Base-by-base conservation (phyloP, 2,329 filamentous ascomycete species). In the Trichothecium roseum region DNA sequence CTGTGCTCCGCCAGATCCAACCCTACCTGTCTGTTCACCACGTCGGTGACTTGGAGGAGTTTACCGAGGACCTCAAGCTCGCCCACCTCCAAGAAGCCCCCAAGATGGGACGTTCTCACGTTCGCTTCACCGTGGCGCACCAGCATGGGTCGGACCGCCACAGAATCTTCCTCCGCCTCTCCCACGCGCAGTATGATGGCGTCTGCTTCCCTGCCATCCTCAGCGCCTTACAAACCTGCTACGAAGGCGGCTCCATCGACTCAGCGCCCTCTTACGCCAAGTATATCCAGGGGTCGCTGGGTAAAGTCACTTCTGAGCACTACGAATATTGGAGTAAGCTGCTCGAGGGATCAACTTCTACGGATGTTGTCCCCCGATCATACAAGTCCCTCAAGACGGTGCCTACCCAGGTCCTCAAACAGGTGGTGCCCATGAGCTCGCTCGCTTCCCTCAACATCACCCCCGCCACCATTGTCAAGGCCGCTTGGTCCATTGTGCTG, bases 131-230 rank as follows among this genome's bases (percentile, higher is more conserved):
- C 8, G 14, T 40, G 16, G 36, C 32, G 3, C 32, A 14, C 10
- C 18, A 35, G 9, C 32, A 24, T 4, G 14, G 20, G 9, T 29
- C 36, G 15, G n/a, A 12, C 7, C 31, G 29, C 4, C 39, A 40
- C 33, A 35, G 36, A 10, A 36, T 40, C 18, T 37, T 40, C 36
- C 5, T 40, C 6, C 29, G 39, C 14, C 26, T 68, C 18, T 68
- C 63, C 0, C 63, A 66, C 40, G 64, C 63, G 1, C 63, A 66
- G 42, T 66, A 66, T 40, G 63, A 67, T 37, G 63, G 62, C 18
- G 57, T 66, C 18, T 64, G 55, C 39, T 52, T 66, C 13, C 61
- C 62, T 2, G 46, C 51, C 5, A 49, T 65, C 4, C 53, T 61
- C 32, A 44, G 50, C 3, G 53, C 59, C 22, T 48, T 66, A 18